phyloP scores from a whole-genome alignment of 768 basidiomycete genomes.

The Tylopilus rubrobrunneus region DNA sequence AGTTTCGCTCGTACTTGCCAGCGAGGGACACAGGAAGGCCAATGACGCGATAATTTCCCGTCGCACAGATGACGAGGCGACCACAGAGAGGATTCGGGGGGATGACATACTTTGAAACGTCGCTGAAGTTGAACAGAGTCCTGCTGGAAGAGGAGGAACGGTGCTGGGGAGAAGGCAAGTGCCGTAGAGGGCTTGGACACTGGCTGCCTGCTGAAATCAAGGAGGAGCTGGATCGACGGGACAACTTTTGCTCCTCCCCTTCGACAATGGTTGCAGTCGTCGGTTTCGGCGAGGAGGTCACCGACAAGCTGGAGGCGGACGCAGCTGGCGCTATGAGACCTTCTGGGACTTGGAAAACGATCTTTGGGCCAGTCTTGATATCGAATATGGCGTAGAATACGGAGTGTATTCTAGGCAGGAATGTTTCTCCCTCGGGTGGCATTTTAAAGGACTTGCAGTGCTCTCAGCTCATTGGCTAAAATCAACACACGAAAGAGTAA shows the following conservation, averaged over 20 bases:
- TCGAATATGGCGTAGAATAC: slow-evolving; percentile 96
- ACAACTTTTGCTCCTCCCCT: slow-evolving; percentile 35
- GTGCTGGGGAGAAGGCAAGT: slow-evolving; percentile 42
- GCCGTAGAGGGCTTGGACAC: slow-evolving; percentile 40
- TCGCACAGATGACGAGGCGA: slow-evolving; percentile 82
- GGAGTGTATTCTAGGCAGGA: slow-evolving; percentile 74
- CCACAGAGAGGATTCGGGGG: slow-evolving; percentile 84
- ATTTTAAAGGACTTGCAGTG: slow-evolving; percentile 19
- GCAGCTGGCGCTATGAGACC: slow-evolving; percentile 63
- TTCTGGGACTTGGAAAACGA: slow-evolving; percentile 93
- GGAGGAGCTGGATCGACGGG: slow-evolving; percentile 52
- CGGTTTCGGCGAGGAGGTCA: slow-evolving; percentile 33
- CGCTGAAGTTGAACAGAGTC: slow-evolving; percentile 80
- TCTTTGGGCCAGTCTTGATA: slow-evolving; percentile 77
- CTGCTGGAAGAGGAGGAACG: slow-evolving; percentile 48
- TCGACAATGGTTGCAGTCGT: slow-evolving; percentile 30
- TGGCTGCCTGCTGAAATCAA: slow-evolving; percentile 44
- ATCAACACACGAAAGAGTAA: not conserved
- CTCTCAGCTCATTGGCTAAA: not conserved
- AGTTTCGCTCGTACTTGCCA: slow-evolving; percentile 78
- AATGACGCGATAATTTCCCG: slow-evolving; percentile 78
- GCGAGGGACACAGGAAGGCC: slow-evolving; percentile 85
- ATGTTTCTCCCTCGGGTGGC: slow-evolving; percentile 57
- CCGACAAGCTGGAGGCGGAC: slow-evolving; percentile 25
- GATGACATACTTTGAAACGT: slow-evolving; percentile 92